phyloP scores from a whole-genome alignment of 331 rosid genomes.

The Spiraea crenata region DNA sequence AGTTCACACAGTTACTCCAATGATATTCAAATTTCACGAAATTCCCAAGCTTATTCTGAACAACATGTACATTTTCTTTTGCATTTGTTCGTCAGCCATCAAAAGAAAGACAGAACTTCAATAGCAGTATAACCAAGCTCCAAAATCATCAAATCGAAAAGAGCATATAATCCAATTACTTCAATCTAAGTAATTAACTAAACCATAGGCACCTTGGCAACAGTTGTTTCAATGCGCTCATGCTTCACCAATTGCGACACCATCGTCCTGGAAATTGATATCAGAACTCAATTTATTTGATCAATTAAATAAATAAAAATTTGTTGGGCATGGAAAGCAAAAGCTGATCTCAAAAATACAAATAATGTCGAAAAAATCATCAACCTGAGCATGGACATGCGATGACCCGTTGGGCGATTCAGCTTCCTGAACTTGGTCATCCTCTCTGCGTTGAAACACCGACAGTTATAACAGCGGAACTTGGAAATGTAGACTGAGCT shows the following conservation, averaged over 20 bases:
- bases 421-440: conserved; percentile 96
- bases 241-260: conserved; percentile 96
- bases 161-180: background rate
- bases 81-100: background rate
- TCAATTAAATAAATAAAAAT: background rate
- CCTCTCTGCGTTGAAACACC: background rate
- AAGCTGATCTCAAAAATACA: background rate
- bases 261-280: conserved; percentile 59
- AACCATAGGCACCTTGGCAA: conserved; percentile 60
- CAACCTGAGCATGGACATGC: conserved; percentile 92
- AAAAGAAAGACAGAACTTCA: background rate
- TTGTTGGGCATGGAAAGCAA: background rate
- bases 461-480: background rate
- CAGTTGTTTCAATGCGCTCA: conserved; percentile 96
- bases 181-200: background rate
- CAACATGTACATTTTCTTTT: background rate
- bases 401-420: conserved; percentile 67
- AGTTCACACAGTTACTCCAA: background rate
- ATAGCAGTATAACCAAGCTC: background rate
- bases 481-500: background rate
- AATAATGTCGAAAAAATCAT: background rate
- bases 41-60: background rate
- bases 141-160: background rate
- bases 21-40: background rate
- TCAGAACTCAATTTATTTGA: background rate